Conservation (phyloP, 345 rosid genomes). For the Anacardium occidentale region DNA sequence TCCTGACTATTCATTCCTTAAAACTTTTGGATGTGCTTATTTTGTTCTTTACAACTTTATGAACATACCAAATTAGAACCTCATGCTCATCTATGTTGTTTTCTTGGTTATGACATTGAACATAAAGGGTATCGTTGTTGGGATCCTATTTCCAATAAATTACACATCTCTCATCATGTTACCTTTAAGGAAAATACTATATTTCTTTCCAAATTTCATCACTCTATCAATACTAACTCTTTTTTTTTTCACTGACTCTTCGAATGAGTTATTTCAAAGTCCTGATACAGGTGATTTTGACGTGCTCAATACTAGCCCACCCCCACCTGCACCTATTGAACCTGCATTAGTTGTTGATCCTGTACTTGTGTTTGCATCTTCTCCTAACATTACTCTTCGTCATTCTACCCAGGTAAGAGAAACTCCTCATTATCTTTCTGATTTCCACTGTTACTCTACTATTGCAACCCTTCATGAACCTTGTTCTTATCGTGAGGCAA, state of each 20-base stretch:
- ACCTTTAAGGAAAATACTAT: not conserved
- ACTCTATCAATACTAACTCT: not conserved
- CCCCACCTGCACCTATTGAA: not conserved
- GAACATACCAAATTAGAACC: constrained; percentile 3
- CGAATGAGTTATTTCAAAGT: not conserved
- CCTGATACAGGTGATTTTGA: not conserved
- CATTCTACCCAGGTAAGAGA: not conserved
- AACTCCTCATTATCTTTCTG: not conserved
- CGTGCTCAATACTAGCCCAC: not conserved
- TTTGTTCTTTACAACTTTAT: not conserved
- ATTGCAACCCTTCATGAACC: not conserved
- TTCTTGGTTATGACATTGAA: constrained; percentile 8
- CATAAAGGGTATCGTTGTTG: not conserved
- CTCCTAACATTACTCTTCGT: too few species aligned
- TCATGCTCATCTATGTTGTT: not conserved
- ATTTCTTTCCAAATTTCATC: not conserved
- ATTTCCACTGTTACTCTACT: not conserved
- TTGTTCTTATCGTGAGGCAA: not conserved
- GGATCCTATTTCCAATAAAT: not conserved
- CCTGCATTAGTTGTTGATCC: not conserved
- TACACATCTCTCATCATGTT: not conserved
- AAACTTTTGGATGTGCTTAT: constrained; percentile 7
- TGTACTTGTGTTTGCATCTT: not conserved
- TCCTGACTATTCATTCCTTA: not conserved
- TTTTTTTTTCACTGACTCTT: not conserved